Percentiles rank a stretch among this genome's conserved stretches.
phyloP scores from a whole-genome alignment of 805 yeast species.

The Deakozyma indianensis region DNA sequence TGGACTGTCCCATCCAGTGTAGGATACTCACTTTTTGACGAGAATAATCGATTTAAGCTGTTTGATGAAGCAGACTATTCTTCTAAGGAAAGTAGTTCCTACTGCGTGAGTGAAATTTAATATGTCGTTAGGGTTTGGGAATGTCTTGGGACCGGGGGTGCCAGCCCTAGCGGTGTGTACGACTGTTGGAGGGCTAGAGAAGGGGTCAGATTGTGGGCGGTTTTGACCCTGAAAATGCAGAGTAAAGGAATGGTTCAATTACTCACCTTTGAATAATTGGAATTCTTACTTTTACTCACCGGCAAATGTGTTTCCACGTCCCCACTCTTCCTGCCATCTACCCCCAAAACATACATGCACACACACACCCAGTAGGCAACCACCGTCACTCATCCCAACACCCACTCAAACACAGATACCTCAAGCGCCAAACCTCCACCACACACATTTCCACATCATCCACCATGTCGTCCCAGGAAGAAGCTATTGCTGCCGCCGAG shows the following conservation, averaged over 20 bases:
- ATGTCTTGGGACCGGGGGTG: not conserved
- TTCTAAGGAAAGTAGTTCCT: constrained; percentile 23
- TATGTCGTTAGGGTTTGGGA: not conserved
- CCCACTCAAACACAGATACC: not conserved
- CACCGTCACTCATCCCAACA: not conserved
- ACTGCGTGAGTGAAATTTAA: not conserved
- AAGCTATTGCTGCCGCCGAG: constrained; percentile 18
- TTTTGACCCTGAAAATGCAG: too few species aligned
- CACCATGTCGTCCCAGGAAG: constrained; percentile 2
- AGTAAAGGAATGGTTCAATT: too few species aligned
- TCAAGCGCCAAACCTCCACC: not conserved
- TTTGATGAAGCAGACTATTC: constrained; percentile 58
- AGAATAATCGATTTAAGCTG: constrained; percentile 23
- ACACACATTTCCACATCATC: constrained; percentile 1
- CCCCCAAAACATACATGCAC: too few species aligned
- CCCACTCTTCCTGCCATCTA: too few species aligned
- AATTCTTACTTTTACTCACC: too few species aligned
- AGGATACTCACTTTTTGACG: constrained; percentile 11
- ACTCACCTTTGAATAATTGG: too few species aligned
- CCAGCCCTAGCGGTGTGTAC: constrained; percentile 3
- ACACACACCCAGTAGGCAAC: not conserved
- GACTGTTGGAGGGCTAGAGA: too few species aligned
- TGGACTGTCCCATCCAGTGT: not conserved
- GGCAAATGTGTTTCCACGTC: too few species aligned
- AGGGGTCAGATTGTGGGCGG: too few species aligned